These are phyloP conservation scores for Pseudogymnoascus sp. DNA, from an alignment of 2,329 filamentous ascomycete species.

Conservation along the genomic window DNA sequence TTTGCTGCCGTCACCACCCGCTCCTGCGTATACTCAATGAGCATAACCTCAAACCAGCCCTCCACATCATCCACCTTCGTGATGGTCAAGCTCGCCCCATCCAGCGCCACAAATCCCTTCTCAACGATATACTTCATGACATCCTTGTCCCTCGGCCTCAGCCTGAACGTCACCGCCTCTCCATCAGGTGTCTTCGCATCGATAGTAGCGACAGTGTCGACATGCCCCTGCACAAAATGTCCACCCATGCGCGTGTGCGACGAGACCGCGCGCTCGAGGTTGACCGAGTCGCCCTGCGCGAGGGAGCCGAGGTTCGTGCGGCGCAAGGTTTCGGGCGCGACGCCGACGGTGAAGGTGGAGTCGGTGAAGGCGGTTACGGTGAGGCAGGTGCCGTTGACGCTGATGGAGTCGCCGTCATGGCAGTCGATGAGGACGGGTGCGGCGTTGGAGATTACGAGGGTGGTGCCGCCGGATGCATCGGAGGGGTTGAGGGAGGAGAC, in stretches of 20 bases:
- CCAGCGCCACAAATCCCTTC: slow-evolving; percentile 91
- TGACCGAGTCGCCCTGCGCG: slow-evolving; percentile 59
- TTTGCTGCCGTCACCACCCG: slow-evolving; percentile 53
- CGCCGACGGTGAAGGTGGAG: slow-evolving; percentile 74
- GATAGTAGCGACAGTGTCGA: slow-evolving; percentile 80
- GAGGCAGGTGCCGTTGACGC: slow-evolving; percentile 90
- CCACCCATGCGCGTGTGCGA: slow-evolving; percentile 93
- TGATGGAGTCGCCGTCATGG: slow-evolving; percentile 77
- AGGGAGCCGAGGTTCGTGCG: slow-evolving; percentile 88
- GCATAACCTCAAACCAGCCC: slow-evolving; percentile 92
- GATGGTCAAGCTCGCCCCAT: slow-evolving; percentile 89
- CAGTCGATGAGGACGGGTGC: slow-evolving; percentile 70
- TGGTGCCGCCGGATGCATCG: slow-evolving; percentile 80
- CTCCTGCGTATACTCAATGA: slow-evolving; percentile 94
- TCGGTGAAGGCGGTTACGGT: slow-evolving; percentile 70
- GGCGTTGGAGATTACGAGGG: slow-evolving; percentile 71
- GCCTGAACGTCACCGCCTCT: slow-evolving; percentile 80
- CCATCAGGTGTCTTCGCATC: slow-evolving; percentile 68
- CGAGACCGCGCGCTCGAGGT: slow-evolving; percentile 88
- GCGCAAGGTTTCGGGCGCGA: slow-evolving; percentile 90
- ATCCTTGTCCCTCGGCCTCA: slow-evolving; percentile 59
- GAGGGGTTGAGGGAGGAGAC: slow-evolving; percentile 73
- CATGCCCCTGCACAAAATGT: slow-evolving; percentile 96
- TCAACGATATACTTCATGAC: slow-evolving; percentile 85
- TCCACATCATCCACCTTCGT: slow-evolving; percentile 73